These are phyloP conservation scores for Sporothrix inflata DNA, from an alignment of 2,329 filamentous ascomycete genomes.

Conservation along the genomic window DNA sequence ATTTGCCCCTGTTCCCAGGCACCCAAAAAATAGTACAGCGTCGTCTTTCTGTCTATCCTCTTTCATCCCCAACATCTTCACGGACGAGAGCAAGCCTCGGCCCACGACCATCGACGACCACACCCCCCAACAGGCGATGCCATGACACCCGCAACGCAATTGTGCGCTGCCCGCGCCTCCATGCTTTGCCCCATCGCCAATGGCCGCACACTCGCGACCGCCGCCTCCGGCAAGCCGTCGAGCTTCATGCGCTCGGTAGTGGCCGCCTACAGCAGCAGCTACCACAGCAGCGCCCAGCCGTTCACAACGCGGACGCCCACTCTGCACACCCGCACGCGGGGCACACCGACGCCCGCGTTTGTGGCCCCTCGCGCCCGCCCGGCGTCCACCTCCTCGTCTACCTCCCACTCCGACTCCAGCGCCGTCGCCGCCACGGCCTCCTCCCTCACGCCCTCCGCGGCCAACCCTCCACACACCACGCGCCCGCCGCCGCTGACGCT, in stretches of 20 bases:
- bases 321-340: not conserved
- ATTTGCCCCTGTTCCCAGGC: not conserved
- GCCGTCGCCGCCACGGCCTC: constrained; percentile 15
- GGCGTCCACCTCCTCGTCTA: constrained; percentile 3
- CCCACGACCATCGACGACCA: not conserved
- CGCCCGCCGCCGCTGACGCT: constrained; percentile 70
- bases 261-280: not conserved
- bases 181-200: not conserved
- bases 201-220: not conserved
- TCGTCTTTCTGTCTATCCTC: not conserved
- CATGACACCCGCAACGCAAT: constrained; percentile 34
- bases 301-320: not conserved
- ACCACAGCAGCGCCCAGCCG: not conserved
- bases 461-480: constrained; percentile 73
- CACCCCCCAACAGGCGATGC: constrained; percentile 27
- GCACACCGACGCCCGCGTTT: not conserved
- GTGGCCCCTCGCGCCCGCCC: not conserved
- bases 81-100: not conserved
- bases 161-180: constrained; percentile 34
- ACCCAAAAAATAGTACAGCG: constrained; percentile 11
- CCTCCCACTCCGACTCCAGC: not conserved
- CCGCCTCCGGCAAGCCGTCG: not conserved
- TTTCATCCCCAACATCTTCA: not conserved
- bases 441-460: constrained; percentile 29
- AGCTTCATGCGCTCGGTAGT: constrained; percentile 1